phyloP scores from a whole-genome alignment of 345 rosid species.

The Conringia planisiliqua region DNA sequence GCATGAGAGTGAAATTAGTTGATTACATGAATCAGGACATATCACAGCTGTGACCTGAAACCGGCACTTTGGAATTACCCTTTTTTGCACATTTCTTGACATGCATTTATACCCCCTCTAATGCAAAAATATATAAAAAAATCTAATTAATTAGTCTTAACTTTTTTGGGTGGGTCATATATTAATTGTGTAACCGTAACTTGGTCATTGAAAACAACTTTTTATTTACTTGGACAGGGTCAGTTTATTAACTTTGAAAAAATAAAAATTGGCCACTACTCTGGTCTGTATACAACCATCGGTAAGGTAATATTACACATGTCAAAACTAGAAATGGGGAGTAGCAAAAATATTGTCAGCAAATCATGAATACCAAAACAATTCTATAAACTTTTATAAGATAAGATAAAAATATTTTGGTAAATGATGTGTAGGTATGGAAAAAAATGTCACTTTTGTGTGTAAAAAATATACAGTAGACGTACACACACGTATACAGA shows the following conservation, averaged over 20 bases:
- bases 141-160: background rate
- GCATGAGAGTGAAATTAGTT: constrained; percentile 1
- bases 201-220: background rate
- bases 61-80: constrained; percentile 16
- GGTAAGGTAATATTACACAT: background rate
- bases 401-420: background rate
- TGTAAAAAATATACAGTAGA: background rate
- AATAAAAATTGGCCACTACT: background rate
- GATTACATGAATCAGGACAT: constrained; percentile 31
- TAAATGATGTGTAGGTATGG: background rate
- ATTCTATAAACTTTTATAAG: background rate
- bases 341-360: no score
- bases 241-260: background rate
- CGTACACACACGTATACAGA: background rate
- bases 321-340: background rate
- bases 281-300: background rate
- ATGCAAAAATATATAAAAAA: background rate
- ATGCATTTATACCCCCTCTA: constrained; percentile 2
- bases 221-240: background rate
- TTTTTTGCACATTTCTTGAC: constrained; percentile 15
- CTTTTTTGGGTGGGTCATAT: background rate
- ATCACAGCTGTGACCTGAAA: constrained; percentile 26
- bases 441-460: no score
- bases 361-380: background rate
- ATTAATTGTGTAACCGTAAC: background rate